Evolutionary conservation across 108 stramenopile genomes (phyloP), one percentile per base, ranked within the genome.

Genomic region (Conticribra guillardii): DNA sequence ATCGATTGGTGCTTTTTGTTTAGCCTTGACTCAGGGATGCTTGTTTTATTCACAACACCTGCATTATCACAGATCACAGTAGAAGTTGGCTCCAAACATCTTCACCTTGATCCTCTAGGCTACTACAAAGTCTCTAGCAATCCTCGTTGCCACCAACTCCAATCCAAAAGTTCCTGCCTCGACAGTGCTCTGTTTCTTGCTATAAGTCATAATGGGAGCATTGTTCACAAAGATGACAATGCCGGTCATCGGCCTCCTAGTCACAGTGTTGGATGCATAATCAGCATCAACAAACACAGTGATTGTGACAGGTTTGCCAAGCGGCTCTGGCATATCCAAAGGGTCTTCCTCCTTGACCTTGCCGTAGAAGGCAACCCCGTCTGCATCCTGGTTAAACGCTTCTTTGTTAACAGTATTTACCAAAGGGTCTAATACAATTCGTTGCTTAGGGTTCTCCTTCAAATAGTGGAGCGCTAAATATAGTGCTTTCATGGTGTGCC

Each of bases 151-250:
- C 1, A 77, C 60, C 60, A 70, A n/a, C 31, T 63, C 68, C 17
- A 49, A 69, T 30, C 86, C 84, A 67, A 84, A 90, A 14, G 80
- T 79, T 32, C 76, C 75, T 0, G 84, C 67, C 48, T 89, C 84
- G n/a, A 86, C 71, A 17, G 84, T 80, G 11, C 49, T 74, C 60
- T 89, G 89, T 37, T 64, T 62, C 71, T 87, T 87, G 45, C 73
- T 70, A 56, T 72, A 79, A 60, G 69, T 83, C 0, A 76, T 16
- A 21, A 86, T 84, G 7, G 80, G 73, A n/a, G 89, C 76, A 18
- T 58, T 55, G 54, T 89, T 82, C 18, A 85, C 44, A 51, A 80
- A 86, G 22, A 91, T 64, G 0, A 91, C 4, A 15, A 86, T 52
- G 0, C 74, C 67, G 1, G 74, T 58, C 0, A 64, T 60, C 16